Percentiles rank a stretch among this genome's conserved stretches.
phyloP scores from a whole-genome alignment of 306 rosid species.

The Sechiopsis laciniata region DNA sequence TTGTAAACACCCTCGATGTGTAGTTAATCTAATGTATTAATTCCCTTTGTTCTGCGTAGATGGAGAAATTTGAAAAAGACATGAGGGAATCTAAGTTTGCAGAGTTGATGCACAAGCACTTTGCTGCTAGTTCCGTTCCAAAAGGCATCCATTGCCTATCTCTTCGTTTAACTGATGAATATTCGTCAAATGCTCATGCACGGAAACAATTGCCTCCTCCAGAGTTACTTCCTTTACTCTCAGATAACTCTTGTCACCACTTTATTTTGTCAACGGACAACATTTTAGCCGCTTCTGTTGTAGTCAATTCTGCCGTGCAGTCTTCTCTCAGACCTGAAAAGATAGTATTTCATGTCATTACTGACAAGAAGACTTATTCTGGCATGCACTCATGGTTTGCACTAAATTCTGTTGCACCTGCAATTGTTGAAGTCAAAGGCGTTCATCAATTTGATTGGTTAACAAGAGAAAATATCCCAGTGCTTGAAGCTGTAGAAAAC shows the following conservation, averaged over 20 bases:
- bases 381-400: constrained; percentile 99
- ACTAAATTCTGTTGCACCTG: constrained; percentile 77
- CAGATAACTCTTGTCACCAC: constrained; percentile 86
- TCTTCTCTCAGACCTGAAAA: constrained; percentile 70
- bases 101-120: constrained; percentile 92
- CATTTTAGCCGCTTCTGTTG: constrained; percentile 96
- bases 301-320: constrained; percentile 86
- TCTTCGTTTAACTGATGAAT: constrained; percentile 96
- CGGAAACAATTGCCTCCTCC: constrained; percentile 95
- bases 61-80: constrained; percentile 91
- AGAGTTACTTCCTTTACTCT: constrained; percentile 75
- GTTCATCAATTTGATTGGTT: constrained; percentile 98
- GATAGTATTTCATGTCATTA: constrained; percentile 92
- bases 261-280: constrained; percentile 88
- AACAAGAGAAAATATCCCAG: constrained; percentile 98
- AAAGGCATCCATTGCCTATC: constrained; percentile 93
- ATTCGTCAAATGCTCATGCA: constrained; percentile 95
- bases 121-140: constrained; percentile 92
- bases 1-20: background rate
- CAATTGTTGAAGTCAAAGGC: constrained; percentile 90
- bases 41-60: constrained; percentile 37
- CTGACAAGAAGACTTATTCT: constrained; percentile 92
- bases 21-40: background rate
- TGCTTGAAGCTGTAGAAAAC: constrained; percentile 93
- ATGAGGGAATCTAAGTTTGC: constrained; percentile 71